Base-by-base conservation (phyloP, 306 rosid genomes). In the Sechiopsis laciniata region DNA sequence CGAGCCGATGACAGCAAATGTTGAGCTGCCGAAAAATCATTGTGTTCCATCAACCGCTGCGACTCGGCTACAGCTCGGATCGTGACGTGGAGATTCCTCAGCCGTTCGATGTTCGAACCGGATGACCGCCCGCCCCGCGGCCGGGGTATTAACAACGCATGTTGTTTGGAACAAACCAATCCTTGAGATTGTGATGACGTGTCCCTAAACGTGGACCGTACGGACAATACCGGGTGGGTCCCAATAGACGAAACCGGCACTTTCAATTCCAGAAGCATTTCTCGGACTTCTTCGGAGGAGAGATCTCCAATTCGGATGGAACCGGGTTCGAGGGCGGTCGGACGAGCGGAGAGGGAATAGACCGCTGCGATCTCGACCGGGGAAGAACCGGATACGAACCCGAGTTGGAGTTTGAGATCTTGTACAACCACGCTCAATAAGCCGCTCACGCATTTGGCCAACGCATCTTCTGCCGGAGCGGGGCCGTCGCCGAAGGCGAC, bases 11-110 rank as follows among this genome's bases (percentile, higher is more conserved):
- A 81, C 10, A 94, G 83, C 69, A 89, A 19, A 58, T 89, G 87
- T 37, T 77, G 77, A 26, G 99, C 95, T 6, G 90, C 92, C 0
- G 92, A 76, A 0, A 91, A 42, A 37, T 87, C 90, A 59, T 72
- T 77, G 7, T 82, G 86, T 54, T 89, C 95, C 5, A 75, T 68
- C 0, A 89, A 78, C 20, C 92, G 87, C 54, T 81, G 86, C 0
- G 97, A 88, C 77, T 91, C 99, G 5, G 97, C 97, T 6, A 95
- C 88, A 0, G 95, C 97, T 48, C 97, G 80, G 1, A 86, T 82
- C 0, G 89, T 84, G 55, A 95, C 82, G 84, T 95, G 99, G 79
- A 95, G 86, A 19, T 81, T 87, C 10, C 89, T 76, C 14, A 95
- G 19, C 74, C 95, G 82, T 74, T 88, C 83, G 73, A 91, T 81